Percentiles rank a stretch among this genome's conserved stretches.
These are phyloP conservation scores for Nemania bipapillata DNA, from an alignment of 2,329 filamentous ascomycete species.

Conservation along the genomic window DNA sequence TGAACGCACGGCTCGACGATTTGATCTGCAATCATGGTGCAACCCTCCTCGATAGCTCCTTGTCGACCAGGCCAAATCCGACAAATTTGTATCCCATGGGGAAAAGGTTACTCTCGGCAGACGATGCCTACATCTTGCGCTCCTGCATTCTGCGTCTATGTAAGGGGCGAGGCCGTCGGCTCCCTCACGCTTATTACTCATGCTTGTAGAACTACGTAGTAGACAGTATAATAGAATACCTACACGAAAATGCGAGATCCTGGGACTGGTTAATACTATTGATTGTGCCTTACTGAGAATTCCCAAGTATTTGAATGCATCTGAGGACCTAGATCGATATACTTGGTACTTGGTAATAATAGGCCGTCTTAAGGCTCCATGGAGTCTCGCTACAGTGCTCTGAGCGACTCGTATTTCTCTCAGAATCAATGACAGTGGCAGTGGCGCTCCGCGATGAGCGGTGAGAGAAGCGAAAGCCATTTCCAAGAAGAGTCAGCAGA, in stretches of 20 bases:
- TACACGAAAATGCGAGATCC: background rate
- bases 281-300: background rate
- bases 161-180: constrained; percentile 6
- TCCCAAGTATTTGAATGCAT: background rate
- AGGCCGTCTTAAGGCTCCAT: constrained; percentile 4
- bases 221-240: background rate
- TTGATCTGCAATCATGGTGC: constrained; percentile 32
- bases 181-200: background rate
- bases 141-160: constrained; percentile 23
- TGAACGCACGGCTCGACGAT: constrained; percentile 8
- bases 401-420: constrained; percentile 6
- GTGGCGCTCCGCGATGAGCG: constrained; percentile 26
- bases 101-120: constrained; percentile 32
- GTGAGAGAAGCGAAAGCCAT: constrained; percentile 23
- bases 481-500: constrained; percentile 21
- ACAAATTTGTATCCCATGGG: constrained; percentile 16
- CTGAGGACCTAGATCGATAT: too few species aligned
- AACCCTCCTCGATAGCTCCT: constrained; percentile 24
- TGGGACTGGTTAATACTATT: background rate
- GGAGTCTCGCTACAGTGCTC: constrained; percentile 10
- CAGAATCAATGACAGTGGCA: background rate
- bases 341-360: constrained; percentile 4
- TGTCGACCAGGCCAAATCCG: constrained; percentile 31
- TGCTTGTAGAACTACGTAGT: background rate
- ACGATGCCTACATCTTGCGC: constrained; percentile 14